phyloP scores from a whole-genome alignment of 257 asterid genomes.

The Coffea canephora region DNA sequence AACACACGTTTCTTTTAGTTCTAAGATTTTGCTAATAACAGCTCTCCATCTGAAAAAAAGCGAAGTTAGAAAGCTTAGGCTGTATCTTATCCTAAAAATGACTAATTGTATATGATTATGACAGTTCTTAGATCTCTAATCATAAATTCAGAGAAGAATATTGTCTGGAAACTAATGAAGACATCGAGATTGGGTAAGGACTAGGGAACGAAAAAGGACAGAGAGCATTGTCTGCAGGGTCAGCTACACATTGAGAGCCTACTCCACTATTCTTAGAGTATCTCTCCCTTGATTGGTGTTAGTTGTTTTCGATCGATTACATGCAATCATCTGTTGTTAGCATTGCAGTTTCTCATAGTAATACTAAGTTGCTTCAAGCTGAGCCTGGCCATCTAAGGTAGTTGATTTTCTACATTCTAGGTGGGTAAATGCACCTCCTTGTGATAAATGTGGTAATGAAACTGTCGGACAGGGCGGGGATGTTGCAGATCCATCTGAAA shows the following conservation, averaged over 20 bases:
- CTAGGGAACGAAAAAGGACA: not conserved
- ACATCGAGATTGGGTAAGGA: too few species aligned
- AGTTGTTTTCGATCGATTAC: not conserved
- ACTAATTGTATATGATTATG: not conserved
- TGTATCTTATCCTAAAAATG: too few species aligned
- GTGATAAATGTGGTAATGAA: constrained; percentile 69
- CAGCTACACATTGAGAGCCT: not conserved
- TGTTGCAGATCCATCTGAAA: constrained; percentile 56
- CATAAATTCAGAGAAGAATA: not conserved
- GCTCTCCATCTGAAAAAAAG: not conserved
- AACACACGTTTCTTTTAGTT: not conserved
- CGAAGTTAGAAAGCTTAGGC: not conserved
- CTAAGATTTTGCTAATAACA: not conserved
- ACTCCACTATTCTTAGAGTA: not conserved
- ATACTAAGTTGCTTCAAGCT: not conserved
- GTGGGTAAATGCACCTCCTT: constrained; percentile 96
- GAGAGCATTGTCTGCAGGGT: not conserved
- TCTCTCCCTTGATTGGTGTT: not conserved
- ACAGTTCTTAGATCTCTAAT: not conserved
- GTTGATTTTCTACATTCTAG: constrained; percentile 39
- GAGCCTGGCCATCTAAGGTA: not conserved
- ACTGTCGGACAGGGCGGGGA: constrained; percentile 79
- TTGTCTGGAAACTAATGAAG: not conserved
- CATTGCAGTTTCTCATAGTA: not conserved
- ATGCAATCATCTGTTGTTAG: not conserved